Percentiles rank a stretch among this genome's conserved stretches.
Conservation (phyloP, 768 basidiomycete genomes). For the Cubamyces sp. region DNA sequence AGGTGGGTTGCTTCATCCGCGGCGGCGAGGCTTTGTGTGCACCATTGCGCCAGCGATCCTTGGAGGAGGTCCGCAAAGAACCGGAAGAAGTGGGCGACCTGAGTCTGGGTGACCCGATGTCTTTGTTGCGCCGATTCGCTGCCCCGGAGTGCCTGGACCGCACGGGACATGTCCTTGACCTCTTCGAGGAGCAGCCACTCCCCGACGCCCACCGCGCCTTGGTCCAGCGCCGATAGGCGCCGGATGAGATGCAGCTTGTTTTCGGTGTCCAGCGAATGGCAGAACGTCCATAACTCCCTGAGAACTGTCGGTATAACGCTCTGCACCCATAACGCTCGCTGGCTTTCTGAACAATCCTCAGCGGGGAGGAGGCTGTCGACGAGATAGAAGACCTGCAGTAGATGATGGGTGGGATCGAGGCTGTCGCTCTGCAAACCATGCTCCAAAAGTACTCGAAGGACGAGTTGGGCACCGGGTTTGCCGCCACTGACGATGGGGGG, state of each 20-base stretch:
- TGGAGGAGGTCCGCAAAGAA: conserved; percentile 51
- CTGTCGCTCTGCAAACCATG: conserved; percentile 44
- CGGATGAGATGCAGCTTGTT: conserved; percentile 56
- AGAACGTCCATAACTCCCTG: conserved; percentile 57
- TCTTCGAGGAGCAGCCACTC: conserved; percentile 76
- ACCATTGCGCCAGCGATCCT: conserved; percentile 49
- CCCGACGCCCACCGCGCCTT: conserved; percentile 57
- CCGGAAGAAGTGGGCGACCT: conserved; percentile 52
- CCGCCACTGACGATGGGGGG: conserved; percentile 39
- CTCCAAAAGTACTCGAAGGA: conserved; percentile 61
- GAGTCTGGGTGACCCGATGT: conserved; percentile 48
- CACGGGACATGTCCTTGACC: conserved; percentile 51
- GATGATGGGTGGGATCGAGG: conserved; percentile 60
- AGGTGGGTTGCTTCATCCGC: conserved; percentile 47
- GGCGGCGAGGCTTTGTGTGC: conserved; percentile 44
- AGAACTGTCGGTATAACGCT: conserved; percentile 61
- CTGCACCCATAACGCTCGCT: conserved; percentile 51
- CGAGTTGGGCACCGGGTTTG: conserved; percentile 49
- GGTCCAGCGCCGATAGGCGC: conserved; percentile 60
- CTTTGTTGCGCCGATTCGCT: conserved; percentile 38
- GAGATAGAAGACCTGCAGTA: conserved; percentile 59
- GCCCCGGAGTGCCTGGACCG: conserved; percentile 43
- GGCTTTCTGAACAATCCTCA: conserved; percentile 34
- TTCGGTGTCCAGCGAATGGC: conserved; percentile 58
- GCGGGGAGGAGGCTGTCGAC: conserved; percentile 60